Conservation (phyloP, 2,329 filamentous ascomycete species). For the Chaetomium sp. region DNA sequence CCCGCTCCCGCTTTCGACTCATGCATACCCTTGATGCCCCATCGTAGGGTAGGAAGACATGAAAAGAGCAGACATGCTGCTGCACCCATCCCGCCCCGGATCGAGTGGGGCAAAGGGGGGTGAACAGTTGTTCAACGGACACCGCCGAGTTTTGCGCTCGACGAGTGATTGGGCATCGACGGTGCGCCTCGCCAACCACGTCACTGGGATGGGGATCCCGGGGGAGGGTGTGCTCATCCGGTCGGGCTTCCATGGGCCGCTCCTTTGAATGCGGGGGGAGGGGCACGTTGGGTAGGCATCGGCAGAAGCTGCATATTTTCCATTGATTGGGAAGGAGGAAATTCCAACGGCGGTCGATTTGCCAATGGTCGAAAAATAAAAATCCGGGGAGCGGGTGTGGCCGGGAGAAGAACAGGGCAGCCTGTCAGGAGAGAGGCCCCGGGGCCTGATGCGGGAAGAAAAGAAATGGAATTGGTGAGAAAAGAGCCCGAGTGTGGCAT, state of each 20-base stretch:
- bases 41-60: conserved; percentile 17
- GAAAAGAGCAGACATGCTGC: neutral
- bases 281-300: conserved; percentile 23
- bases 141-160: conserved; percentile 20
- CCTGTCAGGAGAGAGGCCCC: conserved; percentile 24
- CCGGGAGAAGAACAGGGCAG: conserved; percentile 21
- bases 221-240: conserved; percentile 17
- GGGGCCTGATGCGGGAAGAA: conserved; percentile 14
- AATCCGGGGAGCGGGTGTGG: conserved; percentile 9
- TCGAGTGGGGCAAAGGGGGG: neutral
- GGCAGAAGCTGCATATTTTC: conserved; percentile 11
- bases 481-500: no score
- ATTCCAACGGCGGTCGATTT: conserved; percentile 15
- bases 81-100: conserved; percentile 12
- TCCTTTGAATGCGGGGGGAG: conserved; percentile 12
- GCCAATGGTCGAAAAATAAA: conserved; percentile 17
- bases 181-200: conserved; percentile 9
- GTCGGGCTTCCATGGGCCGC: conserved; percentile 20
- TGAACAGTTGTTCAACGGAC: conserved; percentile 8
- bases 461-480: neutral
- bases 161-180: conserved; percentile 16
- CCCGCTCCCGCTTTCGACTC: neutral
- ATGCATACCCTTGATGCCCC: neutral
- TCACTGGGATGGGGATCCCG: conserved; percentile 7
- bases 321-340: conserved; percentile 10